Base-by-base conservation (phyloP, 1,139 yeast genomes). In the Geotrichum klebahnii region DNA sequence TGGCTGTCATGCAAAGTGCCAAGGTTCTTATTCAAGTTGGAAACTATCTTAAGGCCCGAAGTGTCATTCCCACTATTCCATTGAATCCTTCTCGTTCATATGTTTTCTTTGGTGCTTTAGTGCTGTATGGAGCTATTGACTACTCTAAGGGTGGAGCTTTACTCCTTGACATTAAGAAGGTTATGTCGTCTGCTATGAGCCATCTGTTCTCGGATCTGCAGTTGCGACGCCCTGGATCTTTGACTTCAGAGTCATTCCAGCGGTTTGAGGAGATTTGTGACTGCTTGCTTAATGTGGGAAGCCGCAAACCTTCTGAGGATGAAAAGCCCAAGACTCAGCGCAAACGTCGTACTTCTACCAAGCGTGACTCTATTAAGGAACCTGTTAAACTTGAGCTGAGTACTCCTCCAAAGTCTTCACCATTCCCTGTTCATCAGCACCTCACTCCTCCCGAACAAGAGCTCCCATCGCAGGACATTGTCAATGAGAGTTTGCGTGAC, bases 121-220 rank as follows among this genome's bases (percentile, higher is more conserved):
- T 86, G 17, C 86, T 95, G 1, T 82, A 82, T 57, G 90, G 95
- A 8, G 79, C 88, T 0, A 71, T 88, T 52, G 96, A 87, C 57
- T 87, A 86, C 63, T 82, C 88, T 2, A 81, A 86, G 62, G 89
- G 92, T 23, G 96, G 96, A 0, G 82, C 92, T 0, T 67, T 88
- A 51, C 80, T 82, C 60, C 84, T 79, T 61, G 87, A 82, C 46
- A 80, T 83, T 63, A 83, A 81, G 56, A 73, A 69, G 44, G 53
- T 62, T 34, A 51, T 68, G 51, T 53, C 60, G 1, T 54, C 54
- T 22, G 51, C 59, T 14, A 55, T 60, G 34, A 60, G 59, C 33
- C 59, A 59, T 46, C 51, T 64, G 12, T 56, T 60, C 44, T 46
- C 54, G 8, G 66, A 64, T 40, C 53, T 61, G 53, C 59, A 62